Base-by-base conservation (phyloP, 768 basidiomycete species). In the Auricularia cornea region DNA sequence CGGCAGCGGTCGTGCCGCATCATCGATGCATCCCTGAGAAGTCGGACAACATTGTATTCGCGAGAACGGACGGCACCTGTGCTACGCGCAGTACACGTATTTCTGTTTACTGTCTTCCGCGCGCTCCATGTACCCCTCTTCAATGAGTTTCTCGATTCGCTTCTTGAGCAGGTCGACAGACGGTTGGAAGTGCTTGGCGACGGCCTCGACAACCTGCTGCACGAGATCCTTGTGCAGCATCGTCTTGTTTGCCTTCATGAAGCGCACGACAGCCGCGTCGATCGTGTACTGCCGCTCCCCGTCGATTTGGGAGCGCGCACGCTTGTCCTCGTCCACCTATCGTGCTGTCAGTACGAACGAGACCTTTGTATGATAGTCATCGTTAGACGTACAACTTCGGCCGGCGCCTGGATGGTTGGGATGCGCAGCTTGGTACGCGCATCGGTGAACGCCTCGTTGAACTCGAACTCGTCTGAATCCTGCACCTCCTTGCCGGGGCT, bases 221-320 rank as follows among this genome's bases (percentile, higher is more conserved):
- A 92, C 88, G 69, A 98, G 81, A 67, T 88, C 81, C 68, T 90
- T 85, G 69, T 92, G 86, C 29, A 77, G 79, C 75, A 96, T 78
- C 74, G 90, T 89, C 77, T 96, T 98, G 68, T 85, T 84, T 2
- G 85, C 87, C 73, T 98, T 98, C 94, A 98, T 95, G 70, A 96
- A 86, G 5, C 97, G 87, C 35, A 99, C 96, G 68, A 99, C 95
- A 23, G 95, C 95, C 0, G 94, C 94, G 68, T 98, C 94, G 16
- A 98, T 80, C 64, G 87, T 86, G 69, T 87, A 83, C 65, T 88
- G 87, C 64, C 96, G 84, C 73, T 98, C 94, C 38, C 87, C 85
- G 67, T 95, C 90, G 44, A 99, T 92, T 56, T 88, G 83, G 2
- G 81, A 82, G 69, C 92, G 92, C 4, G 92, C 95, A 62, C 85